A percentile compares a stretch with the other conserved stretches of the same genome.
These are phyloP conservation scores for Mikania micrantha DNA, from an alignment of 129 eudicot species.

Conservation along the genomic window DNA sequence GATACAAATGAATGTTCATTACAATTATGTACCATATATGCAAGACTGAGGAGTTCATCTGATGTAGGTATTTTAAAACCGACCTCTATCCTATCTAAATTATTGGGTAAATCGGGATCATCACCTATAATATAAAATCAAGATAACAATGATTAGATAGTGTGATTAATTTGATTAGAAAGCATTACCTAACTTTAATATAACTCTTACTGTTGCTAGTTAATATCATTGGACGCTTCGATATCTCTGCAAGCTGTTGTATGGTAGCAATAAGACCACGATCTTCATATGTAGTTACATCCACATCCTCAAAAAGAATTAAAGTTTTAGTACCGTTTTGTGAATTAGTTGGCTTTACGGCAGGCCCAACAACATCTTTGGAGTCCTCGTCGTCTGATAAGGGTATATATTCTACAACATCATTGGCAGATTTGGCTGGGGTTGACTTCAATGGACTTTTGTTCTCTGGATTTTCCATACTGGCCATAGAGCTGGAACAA, in stretches of 20 bases:
- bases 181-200: slow-evolving; percentile 12
- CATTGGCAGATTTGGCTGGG: slow-evolving; percentile 34
- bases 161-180: background rate
- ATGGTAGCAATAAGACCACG: slow-evolving; percentile 81
- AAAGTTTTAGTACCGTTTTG: slow-evolving; percentile 59
- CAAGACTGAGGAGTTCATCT: slow-evolving; percentile 62
- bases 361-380: slow-evolving; percentile 14
- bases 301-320: slow-evolving; percentile 96
- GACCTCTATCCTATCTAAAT: slow-evolving; percentile 65
- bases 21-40: slow-evolving; percentile 39
- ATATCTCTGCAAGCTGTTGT: slow-evolving; percentile 89
- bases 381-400: slow-evolving; percentile 51
- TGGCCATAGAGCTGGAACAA: slow-evolving; percentile 58
- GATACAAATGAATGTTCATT: background rate
- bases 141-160: background rate
- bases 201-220: slow-evolving; percentile 79
- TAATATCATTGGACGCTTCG: slow-evolving; percentile 94
- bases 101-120: slow-evolving; percentile 72
- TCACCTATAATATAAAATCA: slow-evolving; percentile 34
- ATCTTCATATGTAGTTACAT: slow-evolving; percentile 73
- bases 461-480: slow-evolving; percentile 27
- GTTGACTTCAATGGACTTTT: slow-evolving; percentile 37
- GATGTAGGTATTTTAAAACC: slow-evolving; percentile 56
- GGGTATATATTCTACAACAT: slow-evolving; percentile 41
- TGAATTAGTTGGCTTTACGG: slow-evolving; percentile 8